Evolutionary conservation across 1,284 basidiomycete species (phyloP).

Genomic region (Sanguinoderma infundibulare): DNA sequence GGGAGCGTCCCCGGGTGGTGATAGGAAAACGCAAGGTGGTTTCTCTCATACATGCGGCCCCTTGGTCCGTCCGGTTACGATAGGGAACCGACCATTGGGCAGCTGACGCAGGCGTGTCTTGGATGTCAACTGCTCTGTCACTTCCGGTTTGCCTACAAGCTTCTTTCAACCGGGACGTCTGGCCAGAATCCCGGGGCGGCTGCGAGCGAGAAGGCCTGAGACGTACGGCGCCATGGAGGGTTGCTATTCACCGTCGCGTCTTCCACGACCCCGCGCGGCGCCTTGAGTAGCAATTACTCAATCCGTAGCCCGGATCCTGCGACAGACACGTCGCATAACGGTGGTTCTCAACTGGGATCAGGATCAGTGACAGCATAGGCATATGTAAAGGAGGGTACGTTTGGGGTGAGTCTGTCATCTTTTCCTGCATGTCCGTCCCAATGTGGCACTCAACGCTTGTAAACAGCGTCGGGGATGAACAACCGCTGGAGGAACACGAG

Average conservation of each 20-base stretch:
- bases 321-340: not conserved
- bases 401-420: conserved; percentile 2
- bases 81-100: conserved; percentile 8
- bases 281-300: conserved; percentile 8
- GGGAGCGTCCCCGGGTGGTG: not conserved
- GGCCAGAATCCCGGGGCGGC: conserved; percentile 3
- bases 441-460: not conserved
- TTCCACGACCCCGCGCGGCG: not conserved
- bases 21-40: conserved; percentile 2
- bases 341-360: not conserved
- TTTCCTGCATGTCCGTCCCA: not conserved
- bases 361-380: not conserved
- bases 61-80: conserved; percentile 26
- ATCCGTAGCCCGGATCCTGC: conserved; percentile 11
- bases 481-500: not conserved
- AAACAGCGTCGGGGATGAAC: not conserved
- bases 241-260: conserved; percentile 1
- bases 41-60: conserved; percentile 19
- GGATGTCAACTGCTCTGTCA: conserved; percentile 3
- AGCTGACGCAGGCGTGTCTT: conserved; percentile 19
- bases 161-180: conserved; percentile 19
- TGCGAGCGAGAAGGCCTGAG: conserved; percentile 7
- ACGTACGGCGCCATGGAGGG: conserved; percentile 3
- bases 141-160: conserved; percentile 18
- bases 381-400: conserved; percentile 2